These are phyloP conservation scores for Trypanosomatidae sp. DNA, from an alignment of 208 protist genomes.

Conservation along the genomic window DNA sequence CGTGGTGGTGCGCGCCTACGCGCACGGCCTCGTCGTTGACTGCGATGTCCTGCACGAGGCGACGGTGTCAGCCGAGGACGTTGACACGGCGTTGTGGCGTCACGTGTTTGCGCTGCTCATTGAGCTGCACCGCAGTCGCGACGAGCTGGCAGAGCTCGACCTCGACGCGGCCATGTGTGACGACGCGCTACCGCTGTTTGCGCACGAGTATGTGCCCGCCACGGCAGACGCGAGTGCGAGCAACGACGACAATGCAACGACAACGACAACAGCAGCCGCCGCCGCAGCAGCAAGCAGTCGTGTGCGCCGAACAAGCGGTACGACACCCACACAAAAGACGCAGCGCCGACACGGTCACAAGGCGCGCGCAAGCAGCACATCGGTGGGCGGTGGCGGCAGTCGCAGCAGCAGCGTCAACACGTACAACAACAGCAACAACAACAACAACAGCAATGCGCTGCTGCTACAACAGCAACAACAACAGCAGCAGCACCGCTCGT, in stretches of 20 bases:
- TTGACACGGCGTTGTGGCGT: slow-evolving; percentile 3
- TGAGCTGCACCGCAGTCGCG: slow-evolving; percentile 6
- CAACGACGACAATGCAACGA: neutral
- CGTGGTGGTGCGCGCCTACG: slow-evolving; percentile 2
- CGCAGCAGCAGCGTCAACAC: no score
- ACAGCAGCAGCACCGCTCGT: no score
- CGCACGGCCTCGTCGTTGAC: slow-evolving; percentile 1
- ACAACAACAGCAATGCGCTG: no score
- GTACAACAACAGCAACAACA: no score
- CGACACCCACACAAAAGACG: neutral
- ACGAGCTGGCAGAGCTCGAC: neutral
- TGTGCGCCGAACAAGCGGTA: neutral
- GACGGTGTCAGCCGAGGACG: slow-evolving; percentile 1
- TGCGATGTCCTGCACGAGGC: slow-evolving; percentile 11
- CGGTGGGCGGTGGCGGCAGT: no score
- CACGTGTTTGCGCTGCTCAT: slow-evolving; percentile 8
- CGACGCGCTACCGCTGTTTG: slow-evolving; percentile 5
- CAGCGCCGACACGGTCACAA: neutral
- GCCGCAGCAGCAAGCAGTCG: neutral
- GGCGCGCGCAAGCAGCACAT: no score
- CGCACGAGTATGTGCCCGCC: neutral
- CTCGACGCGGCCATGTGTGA: neutral
- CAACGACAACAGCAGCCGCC: no score
- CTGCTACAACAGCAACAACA: no score
- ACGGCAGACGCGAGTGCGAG: neutral